Percentiles rank a stretch among this genome's conserved stretches.
Conservation (phyloP, 2,329 filamentous ascomycete genomes). For the Lasiodiplodia sp. region DNA sequence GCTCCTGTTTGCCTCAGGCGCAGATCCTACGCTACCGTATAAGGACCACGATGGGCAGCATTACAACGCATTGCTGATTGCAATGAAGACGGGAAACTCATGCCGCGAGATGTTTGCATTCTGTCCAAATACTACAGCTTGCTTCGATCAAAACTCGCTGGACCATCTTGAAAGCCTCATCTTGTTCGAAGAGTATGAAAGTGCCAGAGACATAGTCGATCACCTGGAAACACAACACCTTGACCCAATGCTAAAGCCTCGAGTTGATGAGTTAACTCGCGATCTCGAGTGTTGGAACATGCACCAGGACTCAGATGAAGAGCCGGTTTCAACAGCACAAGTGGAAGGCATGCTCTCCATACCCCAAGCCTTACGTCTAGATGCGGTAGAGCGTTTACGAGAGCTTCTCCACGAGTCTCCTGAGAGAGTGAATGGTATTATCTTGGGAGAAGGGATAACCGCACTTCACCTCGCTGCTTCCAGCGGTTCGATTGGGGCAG, state of each 20-base stretch:
- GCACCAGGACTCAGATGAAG: too few species aligned
- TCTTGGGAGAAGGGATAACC: too few species aligned
- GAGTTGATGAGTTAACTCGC: too few species aligned
- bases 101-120: background rate
- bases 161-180: too few species aligned
- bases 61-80: background rate
- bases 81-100: rapidly evolving
- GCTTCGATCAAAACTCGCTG: background rate
- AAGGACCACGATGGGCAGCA: background rate
- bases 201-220: too few species aligned
- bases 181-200: too few species aligned
- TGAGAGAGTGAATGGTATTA: background rate
- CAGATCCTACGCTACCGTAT: background rate
- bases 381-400: background rate
- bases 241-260: too few species aligned
- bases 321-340: background rate
- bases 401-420: background rate
- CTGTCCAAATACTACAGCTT: background rate
- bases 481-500: background rate
- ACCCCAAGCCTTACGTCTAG: rapidly evolving
- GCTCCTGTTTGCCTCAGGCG: rapidly evolving
- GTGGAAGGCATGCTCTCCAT: background rate
- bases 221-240: too few species aligned
- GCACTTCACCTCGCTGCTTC: background rate
- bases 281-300: too few species aligned